Percentiles rank a stretch among this genome's conserved stretches.
These are phyloP conservation scores for Eimeria tenella DNA, from an alignment of 169 alveolate species.

Conservation along the genomic window DNA sequence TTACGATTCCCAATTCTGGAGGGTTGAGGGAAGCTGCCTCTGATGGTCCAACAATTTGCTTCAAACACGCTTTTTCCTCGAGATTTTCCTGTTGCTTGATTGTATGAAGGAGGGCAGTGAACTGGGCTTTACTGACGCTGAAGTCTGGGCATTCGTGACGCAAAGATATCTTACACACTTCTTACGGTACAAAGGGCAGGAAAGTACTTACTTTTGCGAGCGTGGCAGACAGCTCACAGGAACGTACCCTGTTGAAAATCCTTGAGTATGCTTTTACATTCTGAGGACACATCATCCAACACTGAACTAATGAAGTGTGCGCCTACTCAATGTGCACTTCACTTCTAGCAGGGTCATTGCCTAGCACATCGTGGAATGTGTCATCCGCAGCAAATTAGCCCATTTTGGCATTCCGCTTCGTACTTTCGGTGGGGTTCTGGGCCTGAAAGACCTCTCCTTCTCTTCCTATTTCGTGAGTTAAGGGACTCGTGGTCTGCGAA, in stretches of 20 bases:
- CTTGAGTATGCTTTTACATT: conserved; percentile 9
- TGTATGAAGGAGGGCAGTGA: conserved; percentile 11
- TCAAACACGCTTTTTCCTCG: conserved; percentile 11
- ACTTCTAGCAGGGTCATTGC: too few relatives aligned
- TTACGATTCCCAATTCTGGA: conserved; percentile 2
- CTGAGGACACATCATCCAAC: conserved; percentile 5
- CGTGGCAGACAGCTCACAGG: not conserved
- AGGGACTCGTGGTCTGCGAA: not conserved
- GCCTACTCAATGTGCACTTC: not conserved
- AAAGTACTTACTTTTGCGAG: not conserved
- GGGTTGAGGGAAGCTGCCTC: not conserved
- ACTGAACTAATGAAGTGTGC: not conserved
- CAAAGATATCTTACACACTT: not conserved
- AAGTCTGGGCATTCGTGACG: not conserved
- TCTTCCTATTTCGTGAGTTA: not conserved
- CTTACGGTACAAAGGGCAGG: not conserved
- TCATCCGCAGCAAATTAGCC: not conserved
- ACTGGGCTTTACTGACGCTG: conserved; percentile 9
- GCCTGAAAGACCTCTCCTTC: not conserved
- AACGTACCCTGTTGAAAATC: not conserved
- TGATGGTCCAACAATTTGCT: not conserved
- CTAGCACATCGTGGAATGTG: too few relatives aligned
- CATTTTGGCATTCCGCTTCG: not conserved
- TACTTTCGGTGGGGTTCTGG: not conserved
- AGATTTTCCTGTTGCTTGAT: not conserved